Conservation (phyloP, 176 grass and related monocot species). For the Ensete glaucum region DNA sequence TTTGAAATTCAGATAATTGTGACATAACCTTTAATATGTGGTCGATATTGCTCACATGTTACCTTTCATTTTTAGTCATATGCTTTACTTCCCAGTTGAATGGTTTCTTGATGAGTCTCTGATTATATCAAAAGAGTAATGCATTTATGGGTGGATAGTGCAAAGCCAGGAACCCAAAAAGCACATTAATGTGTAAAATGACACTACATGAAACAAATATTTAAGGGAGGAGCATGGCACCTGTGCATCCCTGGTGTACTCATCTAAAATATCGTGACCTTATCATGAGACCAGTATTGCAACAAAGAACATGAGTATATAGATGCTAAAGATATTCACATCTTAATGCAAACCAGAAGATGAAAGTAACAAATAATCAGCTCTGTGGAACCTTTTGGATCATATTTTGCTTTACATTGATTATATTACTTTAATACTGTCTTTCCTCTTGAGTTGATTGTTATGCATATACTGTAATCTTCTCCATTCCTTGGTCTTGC, state of each 20-base stretch:
- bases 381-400: too few species aligned
- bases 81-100: too few species aligned
- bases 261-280: not conserved
- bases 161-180: too few species aligned
- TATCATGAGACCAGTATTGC: not conserved
- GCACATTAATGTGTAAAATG: too few species aligned
- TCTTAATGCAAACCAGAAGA: not conserved
- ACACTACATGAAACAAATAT: not conserved
- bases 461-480: too few species aligned
- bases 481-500: too few species aligned
- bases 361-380: too few species aligned
- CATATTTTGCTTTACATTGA: too few species aligned
- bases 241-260: not conserved
- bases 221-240: not conserved
- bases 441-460: too few species aligned
- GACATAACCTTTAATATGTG: not conserved
- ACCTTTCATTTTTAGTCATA: not conserved
- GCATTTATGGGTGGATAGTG: not conserved
- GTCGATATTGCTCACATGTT: not conserved
- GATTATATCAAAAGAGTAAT: not conserved
- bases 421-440: too few species aligned
- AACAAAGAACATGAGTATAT: not conserved
- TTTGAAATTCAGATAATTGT: too few species aligned
- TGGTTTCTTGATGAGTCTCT: too few species aligned
- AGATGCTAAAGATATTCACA: not conserved